Evolutionary conservation across 805 yeast genomes (phyloP), one percentile per base, ranked within the genome.

Genomic region (Metschnikowia santaceciliae): DNA sequence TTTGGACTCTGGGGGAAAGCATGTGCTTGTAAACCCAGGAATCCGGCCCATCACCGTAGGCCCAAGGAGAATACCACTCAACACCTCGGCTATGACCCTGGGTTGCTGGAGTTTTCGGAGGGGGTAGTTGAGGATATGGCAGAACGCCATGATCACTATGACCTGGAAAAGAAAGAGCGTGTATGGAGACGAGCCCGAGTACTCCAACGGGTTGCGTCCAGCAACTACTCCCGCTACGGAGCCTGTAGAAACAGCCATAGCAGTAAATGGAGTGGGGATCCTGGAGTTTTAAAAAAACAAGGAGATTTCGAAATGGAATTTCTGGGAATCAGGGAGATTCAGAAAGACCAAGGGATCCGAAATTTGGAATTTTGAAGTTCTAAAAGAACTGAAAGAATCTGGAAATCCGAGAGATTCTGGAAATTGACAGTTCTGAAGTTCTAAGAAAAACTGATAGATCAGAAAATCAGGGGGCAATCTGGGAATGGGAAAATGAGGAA

Each of bases 31-130:
- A 67, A 85, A 88, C 50, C 79, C 72, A 0, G 90, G 90, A 33
- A 86, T 79, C 41, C 75, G 80, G 4, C 94, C 94, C 68, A 88
- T 65, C 1, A 80, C 94, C 0, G 90, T 74, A 0, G 92, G 92
- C 0, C 94, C 92, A 46, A 88, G 66, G 1, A 88, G 60, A 45
- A 88, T 83, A 30, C 95, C 96, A 0, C 90, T 75, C 8, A 88
- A 73, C 45, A 88, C 94, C 61, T 88, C 96, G 6, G 91, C 88
- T 52, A 88, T 87, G 40, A 88, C 96, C 52, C 83, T 74, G 0
- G 96, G 96, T 63, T 88, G 94, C 57, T 81, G 82, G 40, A 88
- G 63, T 54, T 67, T 77, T 10, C 81, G 72, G 14, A 88, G 67
- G 0, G 90, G 89, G 37, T 73, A 70, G 61, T 86, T 83, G 7